phyloP scores from a whole-genome alignment of 768 basidiomycete genomes.

The Psilocybe cubensis region DNA sequence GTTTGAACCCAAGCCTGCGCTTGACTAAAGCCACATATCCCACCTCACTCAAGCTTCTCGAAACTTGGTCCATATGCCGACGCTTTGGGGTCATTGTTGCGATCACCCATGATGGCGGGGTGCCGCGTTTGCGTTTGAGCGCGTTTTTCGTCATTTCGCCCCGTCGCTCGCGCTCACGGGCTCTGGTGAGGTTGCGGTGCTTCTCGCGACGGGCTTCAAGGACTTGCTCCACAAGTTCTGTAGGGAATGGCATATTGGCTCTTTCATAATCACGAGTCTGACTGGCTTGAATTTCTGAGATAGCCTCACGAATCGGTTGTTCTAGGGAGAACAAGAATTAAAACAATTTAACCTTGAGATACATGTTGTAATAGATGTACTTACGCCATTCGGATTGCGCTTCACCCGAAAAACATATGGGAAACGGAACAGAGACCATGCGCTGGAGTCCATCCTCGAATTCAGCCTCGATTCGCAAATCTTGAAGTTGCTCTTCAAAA shows the following conservation, averaged over 20 bases:
- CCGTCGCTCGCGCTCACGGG: conserved; percentile 58
- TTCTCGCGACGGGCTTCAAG: conserved; percentile 62
- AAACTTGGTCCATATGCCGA: conserved; percentile 51
- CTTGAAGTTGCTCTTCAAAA: conserved; percentile 31
- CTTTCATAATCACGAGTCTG: conserved; percentile 48
- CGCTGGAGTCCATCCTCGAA: conserved; percentile 36
- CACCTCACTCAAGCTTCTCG: conserved; percentile 59
- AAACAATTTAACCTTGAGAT: background rate
- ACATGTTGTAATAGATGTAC: conserved; percentile 20
- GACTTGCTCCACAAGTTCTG: conserved; percentile 50
- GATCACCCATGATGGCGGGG: conserved; percentile 68
- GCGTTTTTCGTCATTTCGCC: conserved; percentile 63
- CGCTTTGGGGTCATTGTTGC: conserved; percentile 52
- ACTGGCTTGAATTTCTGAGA: conserved; percentile 32
- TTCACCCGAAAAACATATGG: conserved; percentile 22
- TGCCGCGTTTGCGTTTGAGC: conserved; percentile 47
- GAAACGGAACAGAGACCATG: background rate
- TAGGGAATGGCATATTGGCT: conserved; percentile 43
- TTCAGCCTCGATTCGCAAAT: conserved; percentile 36
- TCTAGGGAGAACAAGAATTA: conserved; percentile 27
- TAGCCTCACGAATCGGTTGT: conserved; percentile 35
- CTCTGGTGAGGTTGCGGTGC: conserved; percentile 66
- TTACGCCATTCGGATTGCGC: conserved; percentile 41
- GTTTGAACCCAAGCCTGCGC: conserved; percentile 51
- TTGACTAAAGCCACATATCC: conserved; percentile 77